Percentiles rank a stretch among this genome's conserved stretches.
phyloP scores from a whole-genome alignment of 2,329 filamentous ascomycete genomes.

The Zasmidium cellare region DNA sequence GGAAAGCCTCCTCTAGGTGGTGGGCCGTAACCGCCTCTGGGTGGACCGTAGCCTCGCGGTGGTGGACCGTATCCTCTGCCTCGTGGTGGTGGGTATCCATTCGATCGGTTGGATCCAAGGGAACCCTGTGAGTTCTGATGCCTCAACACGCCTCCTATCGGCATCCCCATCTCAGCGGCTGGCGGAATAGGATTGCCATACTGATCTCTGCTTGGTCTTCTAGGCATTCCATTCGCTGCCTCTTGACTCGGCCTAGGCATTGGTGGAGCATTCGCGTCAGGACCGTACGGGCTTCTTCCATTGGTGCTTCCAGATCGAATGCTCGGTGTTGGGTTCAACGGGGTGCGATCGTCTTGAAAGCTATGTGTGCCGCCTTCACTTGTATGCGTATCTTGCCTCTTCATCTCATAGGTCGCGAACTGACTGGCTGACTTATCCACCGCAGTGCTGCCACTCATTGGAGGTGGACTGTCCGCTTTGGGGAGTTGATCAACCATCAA shows the following conservation, averaged over 20 bases:
- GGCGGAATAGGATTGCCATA: conserved; percentile 60
- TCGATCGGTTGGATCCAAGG: conserved; percentile 39
- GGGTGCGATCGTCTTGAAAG: conserved; percentile 64
- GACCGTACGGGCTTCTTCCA: conserved; percentile 36
- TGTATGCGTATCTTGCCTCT: conserved; percentile 51
- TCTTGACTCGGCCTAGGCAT: conserved; percentile 33
- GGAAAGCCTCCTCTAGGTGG: conserved; percentile 33
- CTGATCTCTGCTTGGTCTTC: conserved; percentile 55
- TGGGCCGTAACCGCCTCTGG: conserved; percentile 53
- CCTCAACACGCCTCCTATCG: conserved; percentile 41
- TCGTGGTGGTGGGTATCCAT: conserved; percentile 27
- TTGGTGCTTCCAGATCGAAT: conserved; percentile 43
- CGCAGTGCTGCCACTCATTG: conserved; percentile 55
- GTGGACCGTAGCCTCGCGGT: conserved; percentile 47
- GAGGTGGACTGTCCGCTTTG: conserved; percentile 56
- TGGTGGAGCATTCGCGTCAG: conserved; percentile 43
- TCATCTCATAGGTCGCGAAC: conserved; percentile 65
- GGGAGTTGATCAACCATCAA: conserved; percentile 41
- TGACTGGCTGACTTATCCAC: conserved; percentile 55
- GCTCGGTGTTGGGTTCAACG: conserved; percentile 63
- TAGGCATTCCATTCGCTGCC: conserved; percentile 31
- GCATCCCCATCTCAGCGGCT: conserved; percentile 30
- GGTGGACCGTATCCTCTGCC: conserved; percentile 35
- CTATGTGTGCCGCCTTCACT: conserved; percentile 38
- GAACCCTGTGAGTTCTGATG: conserved; percentile 50